These are phyloP conservation scores for Crassisporium funariophilum DNA, from an alignment of 768 basidiomycete species.

Conservation along the genomic window DNA sequence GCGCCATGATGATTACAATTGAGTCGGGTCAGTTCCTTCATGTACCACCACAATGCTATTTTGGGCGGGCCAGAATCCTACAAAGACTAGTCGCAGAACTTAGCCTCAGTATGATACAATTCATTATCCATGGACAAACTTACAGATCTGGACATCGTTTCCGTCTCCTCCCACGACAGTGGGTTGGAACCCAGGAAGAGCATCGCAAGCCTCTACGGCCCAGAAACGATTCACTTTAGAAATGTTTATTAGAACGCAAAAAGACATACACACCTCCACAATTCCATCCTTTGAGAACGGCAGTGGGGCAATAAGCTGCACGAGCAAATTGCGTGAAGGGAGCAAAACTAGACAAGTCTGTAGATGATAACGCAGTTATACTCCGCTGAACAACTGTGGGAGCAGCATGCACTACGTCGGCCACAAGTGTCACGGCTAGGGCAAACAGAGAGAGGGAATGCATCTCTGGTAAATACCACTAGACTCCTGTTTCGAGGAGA, in stretches of 20 bases:
- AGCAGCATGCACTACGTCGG: slow-evolving; percentile 12
- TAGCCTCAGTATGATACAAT: background rate
- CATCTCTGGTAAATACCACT: slow-evolving; percentile 1
- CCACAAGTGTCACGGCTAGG: slow-evolving; percentile 3
- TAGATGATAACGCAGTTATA: slow-evolving; percentile 27
- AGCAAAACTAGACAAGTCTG: slow-evolving; percentile 37
- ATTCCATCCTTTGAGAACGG: slow-evolving; percentile 38
- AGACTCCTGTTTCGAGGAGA: background rate
- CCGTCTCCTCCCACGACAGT: slow-evolving; percentile 55
- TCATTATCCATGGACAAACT: slow-evolving; percentile 4
- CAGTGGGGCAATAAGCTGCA: slow-evolving; percentile 53
- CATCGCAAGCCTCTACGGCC: slow-evolving; percentile 40
- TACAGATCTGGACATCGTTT: slow-evolving; percentile 49
- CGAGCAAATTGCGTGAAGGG: slow-evolving; percentile 56
- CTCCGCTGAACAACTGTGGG: slow-evolving; percentile 20
- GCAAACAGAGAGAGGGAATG: slow-evolving; percentile 6
- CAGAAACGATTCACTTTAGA: background rate
- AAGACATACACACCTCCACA: slow-evolving; percentile 42
- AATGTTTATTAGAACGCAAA: background rate
- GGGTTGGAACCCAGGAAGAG: slow-evolving; percentile 41
- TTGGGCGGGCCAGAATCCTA: slow-evolving; percentile 55
- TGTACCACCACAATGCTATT: slow-evolving; percentile 61
- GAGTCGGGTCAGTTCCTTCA: slow-evolving; percentile 59
- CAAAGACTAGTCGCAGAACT: slow-evolving; percentile 42
- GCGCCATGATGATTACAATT: slow-evolving; percentile 41